Base-by-base conservation (phyloP, 345 rosid genomes). In the Eucalyptus curtisii region DNA sequence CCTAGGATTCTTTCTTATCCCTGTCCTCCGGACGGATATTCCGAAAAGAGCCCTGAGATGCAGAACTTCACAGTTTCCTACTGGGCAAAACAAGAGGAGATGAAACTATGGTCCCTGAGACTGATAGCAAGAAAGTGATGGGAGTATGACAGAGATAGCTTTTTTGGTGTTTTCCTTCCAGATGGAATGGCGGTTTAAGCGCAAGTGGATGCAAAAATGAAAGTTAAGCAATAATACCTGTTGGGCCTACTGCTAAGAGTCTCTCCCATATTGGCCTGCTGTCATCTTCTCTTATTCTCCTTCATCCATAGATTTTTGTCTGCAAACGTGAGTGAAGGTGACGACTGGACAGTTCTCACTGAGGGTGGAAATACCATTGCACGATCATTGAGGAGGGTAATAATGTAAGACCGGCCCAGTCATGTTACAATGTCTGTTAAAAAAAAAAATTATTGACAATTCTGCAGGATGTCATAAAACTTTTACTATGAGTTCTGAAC, bases 281-380 rank as follows among this genome's bases (percentile, higher is more conserved):
- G 33, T 61, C 71, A 61, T 61, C 71, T 2, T 61, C 20, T n/a
- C 17, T 64, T 64, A n/a, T 31, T n/a, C 76, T 64, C 76, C 76
- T n/a, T 64, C 37, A 64, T n/a, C 40, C 76, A n/a, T 31, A n/a
- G 76, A 64, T 61, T 0, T 0, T 0, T 64, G 10, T 64, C 40
- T 13, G 76, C 76, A 64, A 64, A n/a, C 76, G 76, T 14, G 20
- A 64, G 76, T n/a, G 76, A 15, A 64, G 37, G 76, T 14, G 76
- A 64, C 37, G 76, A 64, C 19, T n/a, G 76, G 76, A 64, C 76
- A 64, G 16, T 64, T 64, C 76, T 64, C 76, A 14, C 7, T 2
- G 37, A 0, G 76, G 19, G 76, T 30, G 76, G 71, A 64, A 64
- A 64, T 64, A n/a, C 76, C 37, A 31, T 13, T 14, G 37, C 37